A percentile compares a stretch with the other conserved stretches of the same genome.
phyloP scores from a whole-genome alignment of 2,329 filamentous ascomycete genomes.

The Claviceps cyperi region DNA sequence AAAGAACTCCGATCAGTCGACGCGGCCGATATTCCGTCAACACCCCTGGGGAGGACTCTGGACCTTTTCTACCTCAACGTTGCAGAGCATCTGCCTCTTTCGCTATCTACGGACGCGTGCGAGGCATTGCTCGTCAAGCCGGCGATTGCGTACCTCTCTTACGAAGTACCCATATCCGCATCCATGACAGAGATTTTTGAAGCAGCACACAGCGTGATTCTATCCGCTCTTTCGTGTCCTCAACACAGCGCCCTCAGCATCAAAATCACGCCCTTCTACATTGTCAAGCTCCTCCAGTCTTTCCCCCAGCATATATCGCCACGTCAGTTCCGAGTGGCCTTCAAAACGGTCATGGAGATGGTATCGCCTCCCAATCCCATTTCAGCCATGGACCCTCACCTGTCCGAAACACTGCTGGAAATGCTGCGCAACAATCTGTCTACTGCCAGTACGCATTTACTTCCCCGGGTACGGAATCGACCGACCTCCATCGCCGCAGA shows the following conservation, averaged over 20 bases:
- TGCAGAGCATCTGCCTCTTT: constrained; percentile 66
- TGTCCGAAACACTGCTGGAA: constrained; percentile 71
- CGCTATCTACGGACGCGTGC: constrained; percentile 49
- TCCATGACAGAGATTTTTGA: constrained; percentile 57
- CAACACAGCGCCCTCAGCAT: constrained; percentile 59
- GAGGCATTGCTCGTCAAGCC: constrained; percentile 62
- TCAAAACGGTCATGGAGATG: constrained; percentile 71
- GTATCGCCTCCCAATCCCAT: constrained; percentile 67
- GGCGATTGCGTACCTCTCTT: constrained; percentile 56
- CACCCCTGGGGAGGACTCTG: constrained; percentile 49
- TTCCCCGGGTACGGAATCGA: constrained; percentile 18
- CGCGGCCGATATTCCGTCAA: constrained; percentile 16
- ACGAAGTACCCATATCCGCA: constrained; percentile 27
- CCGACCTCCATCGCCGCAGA: constrained; percentile 16
- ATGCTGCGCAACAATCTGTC: constrained; percentile 51
- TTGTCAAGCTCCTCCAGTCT: constrained; percentile 63
- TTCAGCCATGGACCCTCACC: constrained; percentile 54
- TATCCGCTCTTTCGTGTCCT: constrained; percentile 68
- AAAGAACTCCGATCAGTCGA: constrained; percentile 37
- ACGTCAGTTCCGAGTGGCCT: constrained; percentile 77
- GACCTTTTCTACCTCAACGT: constrained; percentile 82
- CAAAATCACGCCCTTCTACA: constrained; percentile 66
- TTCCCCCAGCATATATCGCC: constrained; percentile 69
- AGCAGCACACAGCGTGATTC: constrained; percentile 67
- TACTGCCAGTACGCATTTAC: constrained; percentile 30